Percentiles rank a stretch among this genome's conserved stretches.
These are phyloP conservation scores for Aureobasidium zeae DNA, from an alignment of 2,329 filamentous ascomycete genomes.

Conservation along the genomic window DNA sequence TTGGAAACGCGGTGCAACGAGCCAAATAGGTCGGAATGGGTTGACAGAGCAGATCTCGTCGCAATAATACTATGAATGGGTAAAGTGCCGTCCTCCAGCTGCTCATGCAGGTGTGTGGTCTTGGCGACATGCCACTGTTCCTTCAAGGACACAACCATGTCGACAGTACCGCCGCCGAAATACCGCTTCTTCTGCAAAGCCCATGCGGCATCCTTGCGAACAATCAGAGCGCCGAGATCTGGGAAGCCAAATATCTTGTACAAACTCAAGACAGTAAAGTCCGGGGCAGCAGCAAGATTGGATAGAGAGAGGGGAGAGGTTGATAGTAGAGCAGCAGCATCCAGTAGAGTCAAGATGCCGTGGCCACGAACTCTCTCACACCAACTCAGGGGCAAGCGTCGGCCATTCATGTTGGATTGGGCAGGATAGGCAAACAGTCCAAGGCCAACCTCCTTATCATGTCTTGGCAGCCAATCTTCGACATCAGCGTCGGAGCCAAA, in stretches of 20 bases:
- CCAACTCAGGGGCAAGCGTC: constrained; percentile 65
- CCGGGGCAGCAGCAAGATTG: constrained; percentile 53
- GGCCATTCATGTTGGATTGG: constrained; percentile 88
- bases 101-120: constrained; percentile 60
- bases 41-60: constrained; percentile 62
- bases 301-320: constrained; percentile 68
- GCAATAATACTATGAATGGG: constrained; percentile 87
- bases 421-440: constrained; percentile 71
- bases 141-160: constrained; percentile 64
- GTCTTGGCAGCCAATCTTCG: constrained; percentile 49
- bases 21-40: constrained; percentile 61
- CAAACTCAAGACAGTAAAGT: constrained; percentile 81
- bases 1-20: constrained; percentile 55
- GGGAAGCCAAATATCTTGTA: constrained; percentile 98
- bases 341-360: constrained; percentile 57
- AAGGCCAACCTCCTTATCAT: constrained; percentile 24
- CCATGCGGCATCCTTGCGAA: constrained; percentile 59
- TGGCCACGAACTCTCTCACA: constrained; percentile 35
- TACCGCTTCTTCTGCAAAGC: constrained; percentile 60
- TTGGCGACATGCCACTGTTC: constrained; percentile 79
- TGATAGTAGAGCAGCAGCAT: constrained; percentile 72
- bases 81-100: constrained; percentile 82
- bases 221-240: constrained; percentile 75
- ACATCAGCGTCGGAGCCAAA: constrained; percentile 56
- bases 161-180: constrained; percentile 91